Base-by-base conservation (phyloP, 768 basidiomycete genomes). In the Clitopilus passeckerianus region DNA sequence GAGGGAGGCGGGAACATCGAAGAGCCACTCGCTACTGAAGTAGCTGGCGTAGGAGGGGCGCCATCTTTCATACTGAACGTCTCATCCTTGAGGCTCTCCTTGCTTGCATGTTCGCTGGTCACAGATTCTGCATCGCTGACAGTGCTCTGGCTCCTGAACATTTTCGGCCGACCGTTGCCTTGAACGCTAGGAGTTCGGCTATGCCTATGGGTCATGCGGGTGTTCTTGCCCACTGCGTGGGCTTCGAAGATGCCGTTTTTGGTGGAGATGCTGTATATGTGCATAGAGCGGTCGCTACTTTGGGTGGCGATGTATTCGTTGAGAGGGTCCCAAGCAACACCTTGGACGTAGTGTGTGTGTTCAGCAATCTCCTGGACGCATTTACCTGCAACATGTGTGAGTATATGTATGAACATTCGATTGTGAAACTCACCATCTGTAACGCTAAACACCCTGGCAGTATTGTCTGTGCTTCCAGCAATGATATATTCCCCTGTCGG, bases 271-370 rank as follows among this genome's bases (percentile, higher is more conserved):
- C 84, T 83, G 74, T 98, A 93, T 64, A 99, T 86, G 70, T 98
- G 94, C 85, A 98, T 96, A 20, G 94, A 90, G 52, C 96, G 83
- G 73, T 99, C 97, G 67, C 90, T 93, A 71, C 92, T 94, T 69
- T 99, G 97, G 0, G 97, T 98, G 3, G 97, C 95, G 61, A 99
- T 92, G 69, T 91, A 98, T 71, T 97, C 93, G 71, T 96, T 95
- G 66, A 97, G 74, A 1, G 97, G 97, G 64, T 99, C 97, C 97
- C 97, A 99, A 0, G 96, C 93, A 27, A 98, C 97, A 8, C 97
- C 97, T 76, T 99, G 97, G 0, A 99, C 97, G 69, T 92, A 98
- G 72, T 98, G 96, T 34, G 83, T 86, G 72, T 99, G 97, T 67
- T 98, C 96, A 0, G 92, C 89, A 61, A 95, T 90, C 71, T 95